Base-by-base conservation (phyloP, 495 filamentous ascomycete genomes). In the Tuber indicum region DNA sequence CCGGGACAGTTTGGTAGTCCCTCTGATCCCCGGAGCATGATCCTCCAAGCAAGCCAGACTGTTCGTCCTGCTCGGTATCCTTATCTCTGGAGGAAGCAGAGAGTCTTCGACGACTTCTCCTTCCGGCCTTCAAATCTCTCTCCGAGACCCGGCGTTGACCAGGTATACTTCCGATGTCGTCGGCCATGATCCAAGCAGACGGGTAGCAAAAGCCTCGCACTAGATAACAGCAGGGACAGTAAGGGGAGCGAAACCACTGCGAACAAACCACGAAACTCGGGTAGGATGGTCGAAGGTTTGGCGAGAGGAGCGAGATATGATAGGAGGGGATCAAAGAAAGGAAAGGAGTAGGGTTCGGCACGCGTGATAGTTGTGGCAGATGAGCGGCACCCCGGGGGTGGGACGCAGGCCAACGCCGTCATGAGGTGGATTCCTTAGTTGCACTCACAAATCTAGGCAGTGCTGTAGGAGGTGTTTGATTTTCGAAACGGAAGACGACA, bases 1-100 rank as follows among this genome's bases (percentile, higher is more conserved):
- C 76, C 21, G 79, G 77, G 23, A 82, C 73, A 14, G 82, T 82
- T 39, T 73, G 75, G 46, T 84, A 84, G 66, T 81, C 79, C 70
- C 75, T 78, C 62, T 71, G 72, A 74, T 62, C 77, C 17, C 75
- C 72, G 52, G 77, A 72, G 46, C 77, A 76, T 8, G 73, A 70
- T 43, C 74, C 74, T 26, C 74, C 74, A 41, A 84, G 77, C 36
- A 84, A 71, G 72, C 79, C 74, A 14, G 82, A 82, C 70, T 75
- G 77, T 72, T 84, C 82, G 52, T 81, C 76, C 52, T 75, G 71
- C 26, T 83, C 81, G 19, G 76, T 75, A 74, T 82, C 78, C 58
- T 72, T 70, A 75, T 82, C 75, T 70, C 76, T 46, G n/a, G 80
- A 81, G 16, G 80, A 81, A 45, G 72, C 47, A 14, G 80, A 81